phyloP scores from a whole-genome alignment of 805 yeast genomes.

The Pichia insulana region DNA sequence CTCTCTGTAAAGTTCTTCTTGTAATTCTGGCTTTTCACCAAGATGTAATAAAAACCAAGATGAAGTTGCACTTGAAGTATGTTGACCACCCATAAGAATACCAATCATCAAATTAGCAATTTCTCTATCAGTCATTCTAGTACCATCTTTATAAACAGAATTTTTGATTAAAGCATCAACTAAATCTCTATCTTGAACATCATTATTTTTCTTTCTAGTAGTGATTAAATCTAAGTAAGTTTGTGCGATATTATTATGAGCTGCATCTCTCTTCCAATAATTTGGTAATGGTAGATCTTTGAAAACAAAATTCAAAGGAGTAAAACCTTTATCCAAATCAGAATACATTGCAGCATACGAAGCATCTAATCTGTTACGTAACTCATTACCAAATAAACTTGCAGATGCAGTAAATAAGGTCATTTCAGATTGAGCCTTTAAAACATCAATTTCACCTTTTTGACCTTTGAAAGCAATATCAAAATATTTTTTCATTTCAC shows the following conservation, averaged over 20 bases:
- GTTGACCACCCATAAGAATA: constrained; percentile 98
- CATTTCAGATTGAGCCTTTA: constrained; percentile 86
- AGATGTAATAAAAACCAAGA: constrained; percentile 91
- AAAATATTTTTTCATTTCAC: constrained; percentile 68
- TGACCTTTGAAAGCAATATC: constrained; percentile 35
- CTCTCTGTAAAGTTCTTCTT: constrained; percentile 72
- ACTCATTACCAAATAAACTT: constrained; percentile 82
- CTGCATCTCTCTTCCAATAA: constrained; percentile 76
- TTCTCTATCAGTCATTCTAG: constrained; percentile 88
- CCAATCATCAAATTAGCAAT: constrained; percentile 92
- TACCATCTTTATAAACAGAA: constrained; percentile 89
- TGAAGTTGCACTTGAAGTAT: constrained; percentile 92
- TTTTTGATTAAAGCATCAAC: constrained; percentile 78
- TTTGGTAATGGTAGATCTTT: constrained; percentile 77
- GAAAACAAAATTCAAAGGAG: constrained; percentile 92
- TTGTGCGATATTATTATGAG: constrained; percentile 70
- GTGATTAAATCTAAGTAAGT: constrained; percentile 76
- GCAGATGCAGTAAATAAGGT: constrained; percentile 95
- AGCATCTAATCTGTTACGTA: constrained; percentile 73
- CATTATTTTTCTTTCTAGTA: constrained; percentile 62
- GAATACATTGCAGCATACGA: constrained; percentile 78
- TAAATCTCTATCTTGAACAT: constrained; percentile 77
- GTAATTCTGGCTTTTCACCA: constrained; percentile 79
- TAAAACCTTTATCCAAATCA: constrained; percentile 94
- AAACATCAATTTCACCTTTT: constrained; percentile 52